Base-by-base conservation (phyloP, 2,329 filamentous ascomycete genomes). In the Exophiala bonariae region DNA sequence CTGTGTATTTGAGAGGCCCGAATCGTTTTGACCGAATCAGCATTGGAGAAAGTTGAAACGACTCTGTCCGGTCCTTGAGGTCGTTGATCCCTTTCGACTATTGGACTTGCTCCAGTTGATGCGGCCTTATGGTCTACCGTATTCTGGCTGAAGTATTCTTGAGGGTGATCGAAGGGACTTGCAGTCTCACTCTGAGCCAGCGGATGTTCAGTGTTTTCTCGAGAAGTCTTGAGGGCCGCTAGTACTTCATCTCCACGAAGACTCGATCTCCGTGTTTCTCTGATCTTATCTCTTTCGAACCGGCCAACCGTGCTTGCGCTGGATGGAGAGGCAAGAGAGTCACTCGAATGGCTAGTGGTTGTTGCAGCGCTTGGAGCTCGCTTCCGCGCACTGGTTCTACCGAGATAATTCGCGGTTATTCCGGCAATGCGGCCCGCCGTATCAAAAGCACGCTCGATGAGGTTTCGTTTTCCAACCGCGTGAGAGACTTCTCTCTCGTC, bases 401-500 rank as follows among this genome's bases (percentile, higher is more conserved):
- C 43, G 82, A 87, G 65, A 82, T 87, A 35, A 81, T 80, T 36
- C n/a, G n/a, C n/a, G n/a, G n/a, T n/a, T n/a, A n/a, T n/a, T 95
- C 79, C 31, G 83, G 87, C 10, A 87, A 95, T 37, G 84, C 50
- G 32, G 8, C 49, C 50, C 11, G 47, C 48, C 18, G 46, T 47
- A 22, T 49, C 51, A 17, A 58, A 82, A 40, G 93, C 87, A 26
- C 89, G 85, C 62, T 96, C 89, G 16, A 97, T 77, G 53, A 96
- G 83, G 6, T 86, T 91, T 41, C 96, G 82, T 28, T 91, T 91
- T 13, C 95, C 86, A 45, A 99, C 93, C 47, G 93, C 93, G 45
- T 83, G 82, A 36, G 89, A 91, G 61, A 99, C 83, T 68, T 99
- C 93, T 62, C 84, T 84, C 57, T 89, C 89, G 49, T 95, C 91